Conservation (phyloP, 495 filamentous ascomycete genomes). For the Massariosphaeria phaeospora region DNA sequence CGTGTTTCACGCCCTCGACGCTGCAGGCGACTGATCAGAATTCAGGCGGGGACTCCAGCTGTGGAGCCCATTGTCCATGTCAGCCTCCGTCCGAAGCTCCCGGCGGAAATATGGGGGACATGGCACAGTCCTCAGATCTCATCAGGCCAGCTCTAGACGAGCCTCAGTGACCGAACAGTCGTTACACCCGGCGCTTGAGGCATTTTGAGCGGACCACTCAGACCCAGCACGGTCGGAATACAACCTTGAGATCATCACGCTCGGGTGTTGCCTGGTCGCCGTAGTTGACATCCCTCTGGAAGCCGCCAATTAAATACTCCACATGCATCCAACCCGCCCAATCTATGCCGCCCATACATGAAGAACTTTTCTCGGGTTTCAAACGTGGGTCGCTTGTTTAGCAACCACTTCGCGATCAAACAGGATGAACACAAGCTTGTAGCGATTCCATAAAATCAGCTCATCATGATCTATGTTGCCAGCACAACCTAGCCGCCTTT, state of each 20-base stretch:
- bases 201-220: background rate
- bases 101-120: too few species aligned
- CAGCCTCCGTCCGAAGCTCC: too few species aligned
- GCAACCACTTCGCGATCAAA: too few species aligned
- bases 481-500: too few species aligned
- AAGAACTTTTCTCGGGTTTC: background rate
- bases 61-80: slow-evolving; percentile 1
- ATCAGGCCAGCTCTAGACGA: too few species aligned
- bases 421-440: too few species aligned
- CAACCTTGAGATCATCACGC: background rate
- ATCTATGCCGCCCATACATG: background rate
- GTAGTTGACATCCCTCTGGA: background rate
- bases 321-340: background rate
- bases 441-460: too few species aligned
- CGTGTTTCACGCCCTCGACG: slow-evolving; percentile 18
- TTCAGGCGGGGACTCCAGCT: background rate
- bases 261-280: background rate
- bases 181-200: background rate
- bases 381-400: background rate
- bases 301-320: background rate
- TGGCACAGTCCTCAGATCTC: too few species aligned
- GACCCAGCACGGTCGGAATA: background rate
- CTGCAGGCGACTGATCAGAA: slow-evolving; percentile 16
- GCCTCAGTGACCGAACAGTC: background rate
- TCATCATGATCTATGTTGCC: too few species aligned